phyloP scores from a whole-genome alignment of 192 early-diverging fungal species.

The Chytriomyces sp. region DNA sequence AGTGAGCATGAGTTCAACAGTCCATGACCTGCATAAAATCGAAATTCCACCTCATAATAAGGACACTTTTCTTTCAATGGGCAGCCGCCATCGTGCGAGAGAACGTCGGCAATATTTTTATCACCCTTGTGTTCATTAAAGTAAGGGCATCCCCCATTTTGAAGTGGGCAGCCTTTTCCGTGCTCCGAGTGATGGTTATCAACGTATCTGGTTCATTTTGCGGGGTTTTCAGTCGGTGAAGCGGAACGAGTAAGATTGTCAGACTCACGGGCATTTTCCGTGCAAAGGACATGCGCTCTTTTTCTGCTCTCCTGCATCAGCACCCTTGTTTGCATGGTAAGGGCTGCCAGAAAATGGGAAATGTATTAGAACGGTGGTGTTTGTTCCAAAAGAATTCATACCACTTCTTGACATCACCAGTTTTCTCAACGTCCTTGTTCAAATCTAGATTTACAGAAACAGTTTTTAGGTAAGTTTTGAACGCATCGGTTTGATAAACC shows the following conservation, averaged over 20 bases:
- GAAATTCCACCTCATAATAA: conserved; percentile 36
- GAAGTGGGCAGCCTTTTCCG: conserved; percentile 25
- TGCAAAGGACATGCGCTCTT: neutral
- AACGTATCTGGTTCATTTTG: conserved; percentile 8
- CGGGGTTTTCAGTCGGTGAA: neutral
- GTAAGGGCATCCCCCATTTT: conserved; percentile 27
- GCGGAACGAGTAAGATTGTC: neutral
- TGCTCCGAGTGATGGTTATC: conserved; percentile 1
- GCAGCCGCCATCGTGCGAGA: conserved; percentile 28
- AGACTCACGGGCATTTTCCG: conserved; percentile 16
- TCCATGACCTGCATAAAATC: neutral
- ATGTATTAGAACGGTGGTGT: too few species aligned
- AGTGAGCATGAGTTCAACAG: neutral
- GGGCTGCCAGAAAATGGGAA: neutral
- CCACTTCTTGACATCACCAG: neutral
- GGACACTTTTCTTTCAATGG: conserved; percentile 44
- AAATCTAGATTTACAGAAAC: neutral
- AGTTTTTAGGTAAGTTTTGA: too few species aligned
- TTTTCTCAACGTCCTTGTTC: conserved; percentile 9
- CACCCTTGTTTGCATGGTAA: neutral
- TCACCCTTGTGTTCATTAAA: conserved; percentile 11
- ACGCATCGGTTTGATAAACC: neutral
- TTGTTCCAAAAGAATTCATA: neutral
- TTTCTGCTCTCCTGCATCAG: neutral
- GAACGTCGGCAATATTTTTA: conserved; percentile 1